phyloP scores from a whole-genome alignment of 176 grass and related monocot species.

The Aegilops tauschii region DNA sequence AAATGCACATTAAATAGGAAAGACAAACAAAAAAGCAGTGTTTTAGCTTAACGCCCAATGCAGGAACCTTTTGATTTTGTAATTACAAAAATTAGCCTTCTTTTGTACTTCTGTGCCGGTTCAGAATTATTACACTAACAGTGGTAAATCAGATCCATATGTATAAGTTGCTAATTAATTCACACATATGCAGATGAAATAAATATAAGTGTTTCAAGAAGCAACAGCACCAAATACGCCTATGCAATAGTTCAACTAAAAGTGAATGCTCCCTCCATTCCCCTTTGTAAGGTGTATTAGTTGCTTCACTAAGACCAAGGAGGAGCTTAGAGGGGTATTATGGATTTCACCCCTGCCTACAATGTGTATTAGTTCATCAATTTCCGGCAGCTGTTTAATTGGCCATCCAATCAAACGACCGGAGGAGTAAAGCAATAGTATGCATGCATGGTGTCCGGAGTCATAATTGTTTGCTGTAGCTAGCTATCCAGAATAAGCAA shows the following conservation, averaged over 20 bases:
- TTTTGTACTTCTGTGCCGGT: neutral
- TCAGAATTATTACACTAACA: neutral
- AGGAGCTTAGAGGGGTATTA: neutral
- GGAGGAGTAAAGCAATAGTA: neutral
- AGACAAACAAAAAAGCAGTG: neutral
- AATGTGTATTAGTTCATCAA: neutral
- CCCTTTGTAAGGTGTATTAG: neutral
- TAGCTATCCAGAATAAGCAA: neutral
- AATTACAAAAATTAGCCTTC: neutral
- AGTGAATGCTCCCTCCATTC: neutral
- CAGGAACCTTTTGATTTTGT: neutral
- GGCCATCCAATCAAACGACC: neutral
- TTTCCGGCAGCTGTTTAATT: neutral
- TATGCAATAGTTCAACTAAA: neutral
- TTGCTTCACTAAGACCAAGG: neutral
- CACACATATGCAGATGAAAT: neutral
- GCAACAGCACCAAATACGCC: neutral
- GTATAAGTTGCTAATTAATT: neutral
- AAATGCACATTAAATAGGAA: constrained; percentile 1
- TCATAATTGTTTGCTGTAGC: neutral
- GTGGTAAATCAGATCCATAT: neutral
- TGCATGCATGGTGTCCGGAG: neutral
- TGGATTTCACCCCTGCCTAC: neutral
- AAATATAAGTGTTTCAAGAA: neutral
- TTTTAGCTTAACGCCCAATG: neutral